phyloP scores from a whole-genome alignment of 805 yeast species.

The Wickerhamiella hasegawae region DNA sequence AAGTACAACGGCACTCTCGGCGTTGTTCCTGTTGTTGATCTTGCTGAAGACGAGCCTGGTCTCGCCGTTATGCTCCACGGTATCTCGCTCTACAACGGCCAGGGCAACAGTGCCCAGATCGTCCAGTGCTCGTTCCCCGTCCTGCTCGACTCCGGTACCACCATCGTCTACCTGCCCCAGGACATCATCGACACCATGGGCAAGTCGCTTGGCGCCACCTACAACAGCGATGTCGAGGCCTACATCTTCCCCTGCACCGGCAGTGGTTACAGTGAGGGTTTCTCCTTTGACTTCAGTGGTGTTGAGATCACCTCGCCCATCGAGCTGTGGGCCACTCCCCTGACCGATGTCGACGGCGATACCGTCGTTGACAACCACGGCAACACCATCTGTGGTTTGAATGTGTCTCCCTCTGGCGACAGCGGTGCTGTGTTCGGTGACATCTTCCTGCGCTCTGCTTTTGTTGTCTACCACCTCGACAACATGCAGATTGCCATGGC shows the following conservation, averaged over 20 bases:
- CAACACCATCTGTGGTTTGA: conserved; percentile 13
- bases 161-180: conserved; percentile 30
- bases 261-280: conserved; percentile 14
- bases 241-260: conserved; percentile 27
- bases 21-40: conserved; percentile 20
- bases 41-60: conserved; percentile 4
- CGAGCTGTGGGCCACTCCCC: conserved; percentile 12
- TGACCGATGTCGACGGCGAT: conserved; percentile 6
- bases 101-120: conserved; percentile 4
- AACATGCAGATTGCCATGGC: conserved; percentile 41
- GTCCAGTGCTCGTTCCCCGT: conserved; percentile 18
- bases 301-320: conserved; percentile 31
- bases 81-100: conserved; percentile 8
- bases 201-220: conserved; percentile 26
- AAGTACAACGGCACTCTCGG: conserved; percentile 26
- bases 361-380: conserved; percentile 10
- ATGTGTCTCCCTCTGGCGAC: conserved; percentile 18
- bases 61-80: conserved; percentile 7
- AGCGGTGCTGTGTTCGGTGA: conserved; percentile 45
- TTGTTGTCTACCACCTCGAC: conserved; percentile 52
- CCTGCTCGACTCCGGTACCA: conserved; percentile 39
- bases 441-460: conserved; percentile 45
- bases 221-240: conserved; percentile 21
- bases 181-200: conserved; percentile 19
- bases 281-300: conserved; percentile 38